Base-by-base conservation (phyloP, 306 rosid genomes). In the Cucurbita pepo region DNA sequence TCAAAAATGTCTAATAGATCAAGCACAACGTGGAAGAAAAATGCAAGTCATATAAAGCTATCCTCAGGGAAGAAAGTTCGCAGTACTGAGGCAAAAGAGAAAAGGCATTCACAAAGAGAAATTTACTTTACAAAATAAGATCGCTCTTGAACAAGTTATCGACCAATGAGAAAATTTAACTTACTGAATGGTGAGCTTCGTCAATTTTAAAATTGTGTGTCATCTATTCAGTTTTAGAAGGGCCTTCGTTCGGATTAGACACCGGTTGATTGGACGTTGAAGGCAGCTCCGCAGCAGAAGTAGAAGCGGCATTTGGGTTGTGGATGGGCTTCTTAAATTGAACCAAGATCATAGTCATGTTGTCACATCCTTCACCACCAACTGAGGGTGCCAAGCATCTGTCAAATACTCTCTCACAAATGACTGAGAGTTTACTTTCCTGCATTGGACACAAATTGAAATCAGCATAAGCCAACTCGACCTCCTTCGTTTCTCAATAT, bases 341-440 rank as follows among this genome's bases (percentile, higher is more conserved):
- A 88, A 94, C 82, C 87, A 94, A 82, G 80, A 94, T 89, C 99
- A 94, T 91, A 74, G 96, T 94, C 99, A 89, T 94, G 84, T 94
- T 94, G 82, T 94, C 99, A 60, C 96, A 94, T 45, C 99, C 99
- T 85, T 89, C 89, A 13, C 97, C 89, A 37, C 95, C 96, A 58
- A 95, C 88, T 6, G 92, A 75, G 12, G 97, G 99, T 51, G 99
- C 99, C 89, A 94, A 85, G 82, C 99, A 89, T 82, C 87, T 81
- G 58, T 94, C 97, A 67, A 91, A 89, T 40, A 94, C 99, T 82
- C 79, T 86, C 89, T 94, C 99, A 59, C 99, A 94, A 55, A 91
- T 73, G 25, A 19, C 85, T 13, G 96, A 91, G 18, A 94, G 97
- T 78, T 79, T 89, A 43, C 73, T 77, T 83, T 94, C 99, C 99